phyloP scores from a whole-genome alignment of 305 asterid genomes.

The Fraxinus dipetala region DNA sequence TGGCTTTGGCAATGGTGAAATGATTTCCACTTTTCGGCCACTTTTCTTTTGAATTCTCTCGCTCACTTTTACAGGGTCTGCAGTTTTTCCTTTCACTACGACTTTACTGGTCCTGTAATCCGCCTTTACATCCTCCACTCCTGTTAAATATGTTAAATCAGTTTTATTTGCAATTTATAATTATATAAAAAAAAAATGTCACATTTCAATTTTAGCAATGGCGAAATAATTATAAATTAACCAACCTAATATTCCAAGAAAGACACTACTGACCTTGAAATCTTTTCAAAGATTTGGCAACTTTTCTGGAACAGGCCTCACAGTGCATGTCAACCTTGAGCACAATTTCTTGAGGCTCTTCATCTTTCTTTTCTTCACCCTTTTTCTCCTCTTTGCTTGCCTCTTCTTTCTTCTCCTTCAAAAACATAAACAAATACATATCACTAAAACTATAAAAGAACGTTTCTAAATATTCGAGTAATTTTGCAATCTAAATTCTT shows the following conservation, averaged over 20 bases:
- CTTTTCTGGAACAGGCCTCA: constrained; percentile 88
- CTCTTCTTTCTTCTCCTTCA: constrained; percentile 51
- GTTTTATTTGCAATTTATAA: background rate
- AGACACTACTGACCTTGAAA: constrained; percentile 38
- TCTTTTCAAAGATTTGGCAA: constrained; percentile 68
- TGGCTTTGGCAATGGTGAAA: constrained; percentile 57
- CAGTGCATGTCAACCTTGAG: constrained; percentile 94
- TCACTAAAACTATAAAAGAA: background rate
- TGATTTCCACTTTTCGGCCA: constrained; percentile 46
- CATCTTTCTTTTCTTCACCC: constrained; percentile 28
- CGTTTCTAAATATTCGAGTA: background rate
- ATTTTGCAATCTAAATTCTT: background rate
- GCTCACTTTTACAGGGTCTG: constrained; percentile 55
- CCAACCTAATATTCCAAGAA: background rate
- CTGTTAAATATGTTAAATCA: constrained; percentile 20
- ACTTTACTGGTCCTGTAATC: constrained; percentile 61
- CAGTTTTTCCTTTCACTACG: constrained; percentile 55
- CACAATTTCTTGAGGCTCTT: constrained; percentile 47
- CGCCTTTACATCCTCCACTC: constrained; percentile 57
- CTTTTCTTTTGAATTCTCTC: constrained; percentile 52
- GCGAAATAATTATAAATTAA: no score
- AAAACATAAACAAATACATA: background rate
- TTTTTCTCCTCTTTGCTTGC: constrained; percentile 17
- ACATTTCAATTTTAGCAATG: background rate
- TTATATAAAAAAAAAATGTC: background rate